These are phyloP conservation scores for Dalechampia spathulata DNA, from an alignment of 441 rosid genomes.

Conservation along the genomic window DNA sequence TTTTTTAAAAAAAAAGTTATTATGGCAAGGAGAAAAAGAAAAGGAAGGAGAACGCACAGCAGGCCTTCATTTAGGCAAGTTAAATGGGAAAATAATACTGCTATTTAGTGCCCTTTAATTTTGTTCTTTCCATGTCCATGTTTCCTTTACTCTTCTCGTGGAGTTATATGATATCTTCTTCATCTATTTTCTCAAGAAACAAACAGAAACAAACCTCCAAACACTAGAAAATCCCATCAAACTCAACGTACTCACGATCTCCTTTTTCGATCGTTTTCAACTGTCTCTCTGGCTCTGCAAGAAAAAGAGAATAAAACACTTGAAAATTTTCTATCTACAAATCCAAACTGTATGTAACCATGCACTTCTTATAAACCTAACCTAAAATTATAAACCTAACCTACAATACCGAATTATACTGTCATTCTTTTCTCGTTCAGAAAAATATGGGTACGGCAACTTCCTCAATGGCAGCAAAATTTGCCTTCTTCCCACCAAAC, in stretches of 20 bases:
- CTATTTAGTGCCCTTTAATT: too few relatives aligned
- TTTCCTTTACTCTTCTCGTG: slow-evolving; percentile 4
- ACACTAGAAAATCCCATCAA: slow-evolving; percentile 5
- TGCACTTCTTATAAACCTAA: slow-evolving; percentile 18
- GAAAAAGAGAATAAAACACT: not conserved
- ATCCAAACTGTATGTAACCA: slow-evolving; percentile 1
- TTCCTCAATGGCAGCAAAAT: slow-evolving; percentile 84
- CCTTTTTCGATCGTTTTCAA: not conserved
- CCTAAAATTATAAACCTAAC: not conserved
- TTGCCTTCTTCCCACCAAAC: slow-evolving; percentile 88
- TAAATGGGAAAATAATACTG: too few relatives aligned
- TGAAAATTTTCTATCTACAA: not conserved
- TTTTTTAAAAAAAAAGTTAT: too few relatives aligned
- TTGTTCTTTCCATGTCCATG: slow-evolving; percentile 19
- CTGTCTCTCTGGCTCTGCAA: slow-evolving; percentile 13
- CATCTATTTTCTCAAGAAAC: slow-evolving; percentile 24
- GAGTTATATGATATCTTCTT: not conserved
- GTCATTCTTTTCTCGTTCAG: not conserved
- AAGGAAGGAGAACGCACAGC: too few relatives aligned
- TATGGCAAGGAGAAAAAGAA: too few relatives aligned
- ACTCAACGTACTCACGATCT: slow-evolving; percentile 8
- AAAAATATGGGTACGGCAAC: slow-evolving; percentile 69
- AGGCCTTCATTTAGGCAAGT: too few relatives aligned
- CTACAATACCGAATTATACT: not conserved
- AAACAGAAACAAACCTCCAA: slow-evolving; percentile 18